phyloP scores from a whole-genome alignment of 805 yeast species.

The Scheffersomyces ergatensis region DNA sequence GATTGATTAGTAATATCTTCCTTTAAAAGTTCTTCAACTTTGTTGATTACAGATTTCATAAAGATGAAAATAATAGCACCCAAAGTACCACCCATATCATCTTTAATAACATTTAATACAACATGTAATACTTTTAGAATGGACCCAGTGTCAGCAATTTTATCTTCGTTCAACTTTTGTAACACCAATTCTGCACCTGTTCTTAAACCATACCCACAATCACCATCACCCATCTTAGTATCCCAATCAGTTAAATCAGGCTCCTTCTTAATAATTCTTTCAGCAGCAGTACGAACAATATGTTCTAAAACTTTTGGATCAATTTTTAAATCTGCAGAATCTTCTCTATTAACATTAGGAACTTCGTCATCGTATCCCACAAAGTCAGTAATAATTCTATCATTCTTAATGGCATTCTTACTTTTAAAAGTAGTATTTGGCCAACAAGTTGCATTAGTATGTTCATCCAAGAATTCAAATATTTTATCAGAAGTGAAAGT shows the following conservation, averaged over 20 bases:
- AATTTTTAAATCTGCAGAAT: constrained; percentile 9
- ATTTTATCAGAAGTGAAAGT: constrained; percentile 16
- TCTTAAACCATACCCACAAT: constrained; percentile 38
- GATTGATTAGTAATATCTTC: constrained; percentile 5
- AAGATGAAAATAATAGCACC: constrained; percentile 36
- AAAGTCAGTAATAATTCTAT: constrained; percentile 23
- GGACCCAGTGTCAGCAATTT: constrained; percentile 20
- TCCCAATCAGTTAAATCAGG: constrained; percentile 40
- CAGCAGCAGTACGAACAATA: constrained; percentile 21
- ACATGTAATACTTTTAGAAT: constrained; percentile 18
- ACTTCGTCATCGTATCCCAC: constrained; percentile 18
- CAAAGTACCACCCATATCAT: constrained; percentile 40
- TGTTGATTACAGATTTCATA: constrained; percentile 19
- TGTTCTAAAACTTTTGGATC: constrained; percentile 13
- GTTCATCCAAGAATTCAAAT: constrained; percentile 26
- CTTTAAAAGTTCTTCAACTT: constrained; percentile 11
- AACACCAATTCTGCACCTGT: constrained; percentile 29
- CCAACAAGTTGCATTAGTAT: constrained; percentile 29
- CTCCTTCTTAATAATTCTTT: constrained; percentile 26
- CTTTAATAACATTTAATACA: constrained; percentile 24
- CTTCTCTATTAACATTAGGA: constrained; percentile 9
- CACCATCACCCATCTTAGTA: constrained; percentile 44
- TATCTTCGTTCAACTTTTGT: constrained; percentile 15
- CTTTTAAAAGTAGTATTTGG: constrained; percentile 16
- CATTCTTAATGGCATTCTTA: constrained; percentile 13